Base-by-base conservation (phyloP, 2,329 filamentous ascomycete species). In the Albifimbria verrucaria region DNA sequence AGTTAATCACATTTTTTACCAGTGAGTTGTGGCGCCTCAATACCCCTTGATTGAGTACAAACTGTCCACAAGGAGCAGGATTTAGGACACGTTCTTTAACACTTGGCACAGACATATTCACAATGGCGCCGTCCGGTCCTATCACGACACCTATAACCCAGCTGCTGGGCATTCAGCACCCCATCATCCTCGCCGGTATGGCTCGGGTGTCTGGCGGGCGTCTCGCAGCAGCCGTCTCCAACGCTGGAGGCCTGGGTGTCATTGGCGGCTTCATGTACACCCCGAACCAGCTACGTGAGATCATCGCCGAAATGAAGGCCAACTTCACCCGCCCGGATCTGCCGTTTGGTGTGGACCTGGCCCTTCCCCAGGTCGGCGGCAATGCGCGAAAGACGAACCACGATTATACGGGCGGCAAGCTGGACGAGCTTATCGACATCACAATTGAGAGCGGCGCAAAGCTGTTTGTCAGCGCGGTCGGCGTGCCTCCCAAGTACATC, bases 181-280 rank as follows among this genome's bases (percentile, higher is more conserved):
- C 93, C 41, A 87, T 97, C 70, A 77, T 97, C 60, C 89, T 97
- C 20, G 93, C 93, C 28, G 93, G 93, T 64, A 97, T 97, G 93
- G 92, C 93, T 2, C 85, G 89, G 57, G 90, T 89, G 10, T 92
- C 89, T 0, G 87, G 88, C 55, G 90, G 88, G 0, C 80, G 79
- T 18, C 85, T 96, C 46, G 91, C 90, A 7, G 91, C 91, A 3
- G 90, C 91, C 6, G 90, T 96, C 36, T 94, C 89, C 66, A 95
- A 95, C 67, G 90, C 91, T 1, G 92, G 92, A 57, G 92, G 91
- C 0, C 83, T 96, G 1, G 89, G 89, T 50, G 89, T 90, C 60
- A 86, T 89, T 53, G 83, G 88, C 26, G 83, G 85, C 36, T 83
- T 81, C 73, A 86, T 80, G 73, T 94, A 85, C 77, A 92, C 82